phyloP scores from a whole-genome alignment of 73 alveolate genomes.

The Tetrahymena malaccensis region DNA sequence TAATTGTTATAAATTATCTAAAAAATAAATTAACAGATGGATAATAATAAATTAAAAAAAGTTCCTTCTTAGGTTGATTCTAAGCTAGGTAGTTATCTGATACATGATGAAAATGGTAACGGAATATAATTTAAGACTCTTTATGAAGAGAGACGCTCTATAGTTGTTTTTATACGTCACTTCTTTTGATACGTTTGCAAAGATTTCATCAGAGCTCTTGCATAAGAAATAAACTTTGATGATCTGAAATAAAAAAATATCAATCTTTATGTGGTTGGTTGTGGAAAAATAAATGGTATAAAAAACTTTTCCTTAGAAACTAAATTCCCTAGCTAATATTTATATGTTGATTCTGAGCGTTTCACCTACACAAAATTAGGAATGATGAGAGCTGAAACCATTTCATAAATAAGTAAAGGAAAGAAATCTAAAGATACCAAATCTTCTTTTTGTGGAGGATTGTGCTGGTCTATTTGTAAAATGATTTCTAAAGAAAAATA shows the following conservation, averaged over 20 bases:
- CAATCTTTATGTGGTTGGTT: not conserved
- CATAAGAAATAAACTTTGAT: not conserved
- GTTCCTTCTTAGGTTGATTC: not conserved
- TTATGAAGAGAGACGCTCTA: not conserved
- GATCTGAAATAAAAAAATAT: not conserved
- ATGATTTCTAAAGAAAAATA: not conserved
- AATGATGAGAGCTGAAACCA: not conserved
- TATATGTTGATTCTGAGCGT: not conserved
- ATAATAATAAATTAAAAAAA: not conserved
- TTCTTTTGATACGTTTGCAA: not conserved
- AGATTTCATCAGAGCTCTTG: not conserved
- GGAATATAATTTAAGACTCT: not conserved
- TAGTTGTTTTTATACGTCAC: not conserved
- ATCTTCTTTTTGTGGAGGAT: not conserved
- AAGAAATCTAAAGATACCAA: not conserved
- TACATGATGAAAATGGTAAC: not conserved
- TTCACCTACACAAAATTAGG: not conserved
- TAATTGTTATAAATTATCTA: too few species aligned
- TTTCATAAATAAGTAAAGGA: not conserved
- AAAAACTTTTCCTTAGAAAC: not conserved
- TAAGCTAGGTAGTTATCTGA: not conserved
- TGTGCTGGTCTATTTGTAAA: not conserved
- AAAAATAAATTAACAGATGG: not conserved
- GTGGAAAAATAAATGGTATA: not conserved
- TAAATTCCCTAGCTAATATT: not conserved